Base-by-base conservation (phyloP, 371 early-diverging fungal species). In the Mortierella sp. region DNA sequence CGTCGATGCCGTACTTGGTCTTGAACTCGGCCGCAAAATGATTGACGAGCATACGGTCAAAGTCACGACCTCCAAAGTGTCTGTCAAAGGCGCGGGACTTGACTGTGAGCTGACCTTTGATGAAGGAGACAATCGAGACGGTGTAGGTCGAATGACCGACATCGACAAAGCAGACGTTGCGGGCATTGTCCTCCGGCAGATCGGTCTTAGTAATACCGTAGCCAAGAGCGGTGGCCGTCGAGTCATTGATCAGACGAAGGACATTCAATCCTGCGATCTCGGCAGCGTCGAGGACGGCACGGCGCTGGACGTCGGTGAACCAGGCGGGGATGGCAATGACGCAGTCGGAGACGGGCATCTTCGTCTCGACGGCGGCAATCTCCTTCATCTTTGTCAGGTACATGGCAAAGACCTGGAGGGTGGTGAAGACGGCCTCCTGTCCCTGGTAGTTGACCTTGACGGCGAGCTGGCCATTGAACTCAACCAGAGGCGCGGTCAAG, bases 161-260 rank as follows among this genome's bases (percentile, higher is more conserved):
- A 81, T 99, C 98, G 51, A 95, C 94, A 80, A 99, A 93, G 57
- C 92, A 93, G 47, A 99, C 94, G 75, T 90, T 92, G 67, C 93
- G 91, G 61, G 98, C 91, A 86, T 94, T 94, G 41, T 94, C 92
- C 83, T 96, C 97, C 65, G 98, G 98, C 60, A 98, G 86, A 81
- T 98, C 99, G 32, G 87, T 84, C 89, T 97, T 97, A 81, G 98
- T 98, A 81, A 98, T 97, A 82, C 99, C 98, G 72, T 97, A 98
- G 52, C 95, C 96, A 60, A 98, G 90, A 42, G 99, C 97, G 57
- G 93, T 26, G 27, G 97, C 97, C 39, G 97, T 95, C 70, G 88
- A 88, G 67, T 98, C 99, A 82, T 97, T 95, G 80, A 98, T 88
- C 56, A 97, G 80, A 62, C 96, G 90, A 69, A 98, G 86, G 67